These are phyloP conservation scores for Coccomyxa subellipsoidea DNA, from an alignment of 163 green algal species.

Conservation along the genomic window DNA sequence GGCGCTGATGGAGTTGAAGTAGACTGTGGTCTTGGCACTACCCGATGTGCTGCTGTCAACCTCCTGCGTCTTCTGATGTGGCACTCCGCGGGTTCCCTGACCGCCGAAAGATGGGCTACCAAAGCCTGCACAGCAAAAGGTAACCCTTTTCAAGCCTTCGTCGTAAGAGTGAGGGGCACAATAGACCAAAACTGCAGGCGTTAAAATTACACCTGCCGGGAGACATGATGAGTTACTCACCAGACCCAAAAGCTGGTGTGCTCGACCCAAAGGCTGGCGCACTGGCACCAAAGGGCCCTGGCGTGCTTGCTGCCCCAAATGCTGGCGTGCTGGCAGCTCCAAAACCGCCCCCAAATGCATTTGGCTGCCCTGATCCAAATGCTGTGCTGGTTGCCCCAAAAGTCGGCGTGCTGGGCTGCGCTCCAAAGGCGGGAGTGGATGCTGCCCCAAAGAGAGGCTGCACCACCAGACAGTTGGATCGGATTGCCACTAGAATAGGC, in stretches of 20 bases:
- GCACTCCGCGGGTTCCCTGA: conserved; percentile 42
- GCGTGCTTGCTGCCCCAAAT: neutral
- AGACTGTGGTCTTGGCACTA: conserved; percentile 28
- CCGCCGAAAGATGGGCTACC: neutral
- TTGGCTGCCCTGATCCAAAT: neutral
- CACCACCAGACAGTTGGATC: no score
- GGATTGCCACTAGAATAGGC: no score
- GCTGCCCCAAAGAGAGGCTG: conserved; percentile 5
- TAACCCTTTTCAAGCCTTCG: neutral
- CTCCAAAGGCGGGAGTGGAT: neutral
- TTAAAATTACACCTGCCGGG: no score
- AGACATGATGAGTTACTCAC: neutral
- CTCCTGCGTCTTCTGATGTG: conserved; percentile 52
- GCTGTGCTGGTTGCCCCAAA: neutral
- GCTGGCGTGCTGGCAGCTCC: conserved; percentile 7
- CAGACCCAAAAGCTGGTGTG: conserved; percentile 8
- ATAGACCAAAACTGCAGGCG: no score
- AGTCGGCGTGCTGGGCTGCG: neutral
- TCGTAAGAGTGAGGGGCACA: no score
- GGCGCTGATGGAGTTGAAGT: conserved; percentile 73
- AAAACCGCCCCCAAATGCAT: conserved; percentile 8
- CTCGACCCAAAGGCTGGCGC: neutral
- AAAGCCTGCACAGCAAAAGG: neutral
- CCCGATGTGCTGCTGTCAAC: conserved; percentile 8
- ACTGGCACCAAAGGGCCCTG: neutral